A percentile compares a stretch with the other conserved stretches of the same genome.
Conservation (phyloP, 2,329 filamentous ascomycete genomes). For the Xenosphaeropsis pyriputrescens region DNA sequence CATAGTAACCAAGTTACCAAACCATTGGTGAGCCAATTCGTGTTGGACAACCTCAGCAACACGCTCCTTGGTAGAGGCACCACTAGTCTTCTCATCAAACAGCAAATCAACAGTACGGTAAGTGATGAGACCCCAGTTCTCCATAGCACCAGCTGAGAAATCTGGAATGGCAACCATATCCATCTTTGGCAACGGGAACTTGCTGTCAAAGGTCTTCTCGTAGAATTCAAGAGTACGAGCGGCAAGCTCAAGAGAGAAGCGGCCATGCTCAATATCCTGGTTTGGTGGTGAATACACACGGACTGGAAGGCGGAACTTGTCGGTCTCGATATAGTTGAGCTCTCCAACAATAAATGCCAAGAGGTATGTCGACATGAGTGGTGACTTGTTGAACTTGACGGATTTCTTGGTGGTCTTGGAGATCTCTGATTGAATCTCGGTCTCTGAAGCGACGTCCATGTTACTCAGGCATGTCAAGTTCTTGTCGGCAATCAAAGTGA, state of each 20-base stretch:
- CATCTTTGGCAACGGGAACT: conserved; percentile 86
- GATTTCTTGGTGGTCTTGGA: conserved; percentile 59
- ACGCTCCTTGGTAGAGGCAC: conserved; percentile 79
- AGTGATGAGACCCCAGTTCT: conserved; percentile 95
- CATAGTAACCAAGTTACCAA: conserved; percentile 95
- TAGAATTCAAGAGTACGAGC: conserved; percentile 87
- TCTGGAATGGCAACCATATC: conserved; percentile 94
- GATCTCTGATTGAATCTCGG: conserved; percentile 50
- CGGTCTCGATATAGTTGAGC: conserved; percentile 86
- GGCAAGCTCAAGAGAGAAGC: conserved; percentile 80
- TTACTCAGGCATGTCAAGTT: conserved; percentile 86
- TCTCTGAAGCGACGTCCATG: conserved; percentile 82
- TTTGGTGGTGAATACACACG: conserved; percentile 89
- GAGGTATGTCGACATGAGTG: conserved; percentile 91
- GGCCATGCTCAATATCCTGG: conserved; percentile 78
- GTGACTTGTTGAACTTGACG: conserved; percentile 84
- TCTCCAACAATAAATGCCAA: conserved; percentile 89
- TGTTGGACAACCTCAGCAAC: conserved; percentile 95
- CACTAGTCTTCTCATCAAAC: conserved; percentile 81
- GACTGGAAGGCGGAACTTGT: conserved; percentile 79
- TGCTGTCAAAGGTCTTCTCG: conserved; percentile 81
- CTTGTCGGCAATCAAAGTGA: conserved; percentile 84
- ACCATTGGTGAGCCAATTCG: conserved; percentile 96
- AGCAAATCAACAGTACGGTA: conserved; percentile 87
- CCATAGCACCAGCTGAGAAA: conserved; percentile 92